These are phyloP conservation scores for Paramarasmius palmivorus DNA, from an alignment of 1,284 basidiomycete species.

Conservation along the genomic window DNA sequence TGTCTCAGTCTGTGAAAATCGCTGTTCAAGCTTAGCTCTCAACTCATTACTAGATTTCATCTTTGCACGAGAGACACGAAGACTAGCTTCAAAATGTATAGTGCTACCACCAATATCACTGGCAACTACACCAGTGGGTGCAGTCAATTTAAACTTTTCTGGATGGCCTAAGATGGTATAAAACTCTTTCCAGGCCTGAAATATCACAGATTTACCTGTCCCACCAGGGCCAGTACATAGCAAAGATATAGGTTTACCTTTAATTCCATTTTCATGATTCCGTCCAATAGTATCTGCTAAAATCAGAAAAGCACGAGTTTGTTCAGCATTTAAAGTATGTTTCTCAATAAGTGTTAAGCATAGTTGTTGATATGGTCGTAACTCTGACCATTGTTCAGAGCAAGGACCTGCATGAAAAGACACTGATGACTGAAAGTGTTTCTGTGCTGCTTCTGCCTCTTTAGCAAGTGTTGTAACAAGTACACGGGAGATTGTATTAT, in stretches of 20 bases:
- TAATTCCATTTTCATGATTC: too few species aligned
- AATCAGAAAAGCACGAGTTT: not conserved
- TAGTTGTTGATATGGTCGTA: not conserved
- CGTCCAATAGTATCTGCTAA: not conserved
- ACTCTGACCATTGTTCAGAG: not conserved
- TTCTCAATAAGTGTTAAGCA: conserved; percentile 1
- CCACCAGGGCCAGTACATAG: conserved; percentile 5
- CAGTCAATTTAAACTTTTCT: not conserved
- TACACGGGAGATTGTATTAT: too few species aligned
- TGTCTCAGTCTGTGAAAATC: not conserved
- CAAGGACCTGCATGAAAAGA: too few species aligned
- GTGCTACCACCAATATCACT: conserved; percentile 8
- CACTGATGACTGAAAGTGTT: too few species aligned
- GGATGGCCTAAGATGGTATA: not conserved
- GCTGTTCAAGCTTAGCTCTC: not conserved
- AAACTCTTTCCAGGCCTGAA: conserved; percentile 6
- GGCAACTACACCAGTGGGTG: conserved; percentile 8
- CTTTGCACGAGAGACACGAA: not conserved
- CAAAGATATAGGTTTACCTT: not conserved
- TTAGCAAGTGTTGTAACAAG: too few species aligned
- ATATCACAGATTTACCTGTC: conserved; percentile 6
- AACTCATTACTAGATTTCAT: not conserved
- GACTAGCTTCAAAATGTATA: conserved; percentile 5
- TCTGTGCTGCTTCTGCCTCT: too few species aligned
- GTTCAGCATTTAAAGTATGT: not conserved